Conservation (phyloP, 2,329 filamentous ascomycete species). For the Botryotinia narcissicola region DNA sequence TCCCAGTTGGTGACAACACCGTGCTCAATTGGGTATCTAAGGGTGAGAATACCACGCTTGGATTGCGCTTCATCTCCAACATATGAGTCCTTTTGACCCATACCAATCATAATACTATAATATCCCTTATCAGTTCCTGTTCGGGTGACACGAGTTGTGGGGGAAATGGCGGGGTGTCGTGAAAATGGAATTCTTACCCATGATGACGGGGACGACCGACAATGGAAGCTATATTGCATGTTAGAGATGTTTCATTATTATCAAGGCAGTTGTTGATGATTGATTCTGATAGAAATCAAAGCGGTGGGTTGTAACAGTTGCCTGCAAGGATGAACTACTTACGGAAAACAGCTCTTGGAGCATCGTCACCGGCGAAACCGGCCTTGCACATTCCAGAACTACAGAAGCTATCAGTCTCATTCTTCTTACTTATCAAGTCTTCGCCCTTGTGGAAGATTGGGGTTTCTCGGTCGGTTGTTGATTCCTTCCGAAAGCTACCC, state of each 20-base stretch:
- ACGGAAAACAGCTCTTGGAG: conserved; percentile 99
- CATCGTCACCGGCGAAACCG: conserved; percentile 99
- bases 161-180: conserved; percentile 29
- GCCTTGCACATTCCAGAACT: conserved; percentile 99
- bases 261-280: neutral
- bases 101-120: conserved; percentile 98
- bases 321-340: conserved; percentile 56
- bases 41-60: conserved; percentile 99
- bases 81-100: conserved; percentile 99
- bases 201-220: conserved; percentile 99
- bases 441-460: conserved; percentile 18
- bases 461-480: conserved; percentile 17
- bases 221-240: conserved; percentile 73
- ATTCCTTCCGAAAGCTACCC: conserved; percentile 28
- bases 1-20: conserved; percentile 99
- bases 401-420: conserved; percentile 37
- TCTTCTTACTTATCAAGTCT: conserved; percentile 18
- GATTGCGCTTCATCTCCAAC: conserved; percentile 99
- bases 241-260: conserved; percentile 26
- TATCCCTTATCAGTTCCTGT: conserved; percentile 34
- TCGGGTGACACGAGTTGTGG: conserved; percentile 23
- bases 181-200: conserved; percentile 66
- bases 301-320: neutral
- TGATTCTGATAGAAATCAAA: conserved; percentile 2
- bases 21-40: conserved; percentile 99